Evolutionary conservation across 2,329 filamentous ascomycete species (phyloP).

Genomic region (Penicillium concentricum): DNA sequence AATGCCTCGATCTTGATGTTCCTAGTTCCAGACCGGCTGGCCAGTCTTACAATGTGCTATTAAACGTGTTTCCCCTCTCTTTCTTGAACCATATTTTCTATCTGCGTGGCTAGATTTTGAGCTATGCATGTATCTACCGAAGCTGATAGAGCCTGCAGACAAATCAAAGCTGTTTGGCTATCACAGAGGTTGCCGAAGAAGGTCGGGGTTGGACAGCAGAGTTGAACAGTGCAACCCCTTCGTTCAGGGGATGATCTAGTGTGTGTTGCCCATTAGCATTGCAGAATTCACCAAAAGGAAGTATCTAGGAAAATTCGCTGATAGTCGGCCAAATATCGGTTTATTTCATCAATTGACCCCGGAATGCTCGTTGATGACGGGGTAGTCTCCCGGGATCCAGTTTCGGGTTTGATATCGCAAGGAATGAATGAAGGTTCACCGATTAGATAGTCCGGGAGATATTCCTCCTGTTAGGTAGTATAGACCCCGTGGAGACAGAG

Average conservation of each 20-base stretch:
- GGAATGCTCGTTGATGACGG: not conserved
- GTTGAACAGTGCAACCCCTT: not conserved
- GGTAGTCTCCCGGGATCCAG: not conserved
- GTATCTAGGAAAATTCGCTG: not conserved
- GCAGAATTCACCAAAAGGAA: not conserved
- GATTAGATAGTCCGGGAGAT: too few relatives aligned
- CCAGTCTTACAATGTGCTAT: too few relatives aligned
- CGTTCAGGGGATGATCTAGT: not conserved
- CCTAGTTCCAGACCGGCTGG: not conserved
- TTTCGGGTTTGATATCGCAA: not conserved
- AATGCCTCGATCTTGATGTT: not conserved
- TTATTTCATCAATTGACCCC: not conserved
- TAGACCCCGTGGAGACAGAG: not conserved
- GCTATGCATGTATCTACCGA: not conserved
- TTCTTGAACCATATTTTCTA: not conserved
- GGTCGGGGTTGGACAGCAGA: not conserved
- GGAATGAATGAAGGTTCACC: not conserved
- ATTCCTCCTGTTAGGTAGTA: not conserved
- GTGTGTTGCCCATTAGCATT: not conserved
- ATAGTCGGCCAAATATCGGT: not conserved
- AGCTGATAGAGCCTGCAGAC: not conserved
- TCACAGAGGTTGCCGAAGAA: not conserved
- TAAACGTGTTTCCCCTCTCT: not conserved
- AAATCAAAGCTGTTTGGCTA: not conserved
- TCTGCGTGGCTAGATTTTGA: not conserved